A percentile compares a stretch with the other conserved stretches of the same genome.
Evolutionary conservation across 2,329 filamentous ascomycete genomes (phyloP).

Genomic region (Didymella pomorum): DNA sequence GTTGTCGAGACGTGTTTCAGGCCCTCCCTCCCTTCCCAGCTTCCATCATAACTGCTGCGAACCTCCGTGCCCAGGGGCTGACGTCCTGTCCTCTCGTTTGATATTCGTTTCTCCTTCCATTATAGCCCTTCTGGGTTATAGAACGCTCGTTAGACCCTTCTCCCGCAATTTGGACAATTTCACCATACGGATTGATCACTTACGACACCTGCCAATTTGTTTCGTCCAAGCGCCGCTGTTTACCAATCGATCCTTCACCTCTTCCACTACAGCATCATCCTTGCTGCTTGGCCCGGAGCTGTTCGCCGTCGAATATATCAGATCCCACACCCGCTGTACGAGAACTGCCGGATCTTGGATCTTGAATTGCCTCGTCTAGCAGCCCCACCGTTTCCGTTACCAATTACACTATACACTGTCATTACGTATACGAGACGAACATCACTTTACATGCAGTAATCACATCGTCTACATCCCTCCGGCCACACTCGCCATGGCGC

Average conservation of each 20-base stretch:
- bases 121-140: slow-evolving; percentile 33
- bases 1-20: slow-evolving; percentile 46
- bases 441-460: slow-evolving; percentile 27
- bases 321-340: not conserved
- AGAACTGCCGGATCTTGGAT: slow-evolving; percentile 6
- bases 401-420: not conserved
- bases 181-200: slow-evolving; percentile 26
- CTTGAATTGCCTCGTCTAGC: not conserved
- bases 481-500: slow-evolving; percentile 38
- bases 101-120: slow-evolving; percentile 38
- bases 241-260: slow-evolving; percentile 6
- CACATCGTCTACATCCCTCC: slow-evolving; percentile 16
- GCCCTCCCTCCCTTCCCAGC: slow-evolving; percentile 31
- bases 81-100: slow-evolving; percentile 50
- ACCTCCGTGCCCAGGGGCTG: slow-evolving; percentile 33
- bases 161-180: slow-evolving; percentile 15
- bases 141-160: slow-evolving; percentile 40
- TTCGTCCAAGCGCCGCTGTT: slow-evolving; percentile 19
- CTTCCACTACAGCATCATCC: slow-evolving; percentile 14
- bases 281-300: slow-evolving; percentile 5
- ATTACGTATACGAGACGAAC: slow-evolving; percentile 1
- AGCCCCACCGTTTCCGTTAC: not conserved
- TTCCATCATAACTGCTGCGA: slow-evolving; percentile 36
- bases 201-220: slow-evolving; percentile 20
- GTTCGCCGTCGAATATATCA: slow-evolving; percentile 15